These are phyloP conservation scores for Yarrowia keelungensis DNA, from an alignment of 805 yeast genomes.

Conservation along the genomic window DNA sequence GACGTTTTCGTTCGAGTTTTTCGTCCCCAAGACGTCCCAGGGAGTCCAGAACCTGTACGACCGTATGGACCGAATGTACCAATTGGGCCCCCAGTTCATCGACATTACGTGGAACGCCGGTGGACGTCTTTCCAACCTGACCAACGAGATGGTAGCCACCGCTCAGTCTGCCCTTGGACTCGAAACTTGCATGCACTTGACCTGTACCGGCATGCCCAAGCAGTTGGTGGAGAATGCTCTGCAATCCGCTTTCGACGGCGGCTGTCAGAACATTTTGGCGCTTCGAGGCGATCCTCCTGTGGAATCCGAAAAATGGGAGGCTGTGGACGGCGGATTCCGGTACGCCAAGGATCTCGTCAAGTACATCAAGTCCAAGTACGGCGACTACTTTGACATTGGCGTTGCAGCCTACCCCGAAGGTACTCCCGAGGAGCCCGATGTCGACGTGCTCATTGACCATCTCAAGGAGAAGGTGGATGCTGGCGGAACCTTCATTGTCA, in stretches of 20 bases:
- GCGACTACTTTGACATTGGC: constrained; percentile 90
- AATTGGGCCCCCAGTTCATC: constrained; percentile 85
- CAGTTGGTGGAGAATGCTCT: constrained; percentile 83
- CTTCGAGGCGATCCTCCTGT: constrained; percentile 94
- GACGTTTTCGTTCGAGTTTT: constrained; percentile 94
- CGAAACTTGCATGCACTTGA: constrained; percentile 97
- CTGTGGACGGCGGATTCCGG: constrained; percentile 74
- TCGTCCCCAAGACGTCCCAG: constrained; percentile 95
- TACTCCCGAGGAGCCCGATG: constrained; percentile 82
- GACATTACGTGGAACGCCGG: constrained; percentile 99
- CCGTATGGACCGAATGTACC: constrained; percentile 97
- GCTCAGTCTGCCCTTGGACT: constrained; percentile 88
- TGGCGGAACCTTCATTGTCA: constrained; percentile 92
- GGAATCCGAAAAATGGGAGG: constrained; percentile 52
- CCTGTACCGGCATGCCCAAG: constrained; percentile 93
- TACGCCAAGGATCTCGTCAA: constrained; percentile 86
- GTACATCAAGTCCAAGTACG: constrained; percentile 78
- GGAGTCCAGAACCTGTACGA: constrained; percentile 96
- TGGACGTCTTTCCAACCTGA: constrained; percentile 79
- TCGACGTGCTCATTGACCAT: constrained; percentile 60
- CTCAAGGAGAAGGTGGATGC: constrained; percentile 90
- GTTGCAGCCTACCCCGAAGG: constrained; percentile 99
- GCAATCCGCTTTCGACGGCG: constrained; percentile 82
- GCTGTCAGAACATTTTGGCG: constrained; percentile 94
- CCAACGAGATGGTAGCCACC: constrained; percentile 91